Evolutionary conservation across 2,329 filamentous ascomycete genomes (phyloP).

Genomic region (Cytospora schulzeri): DNA sequence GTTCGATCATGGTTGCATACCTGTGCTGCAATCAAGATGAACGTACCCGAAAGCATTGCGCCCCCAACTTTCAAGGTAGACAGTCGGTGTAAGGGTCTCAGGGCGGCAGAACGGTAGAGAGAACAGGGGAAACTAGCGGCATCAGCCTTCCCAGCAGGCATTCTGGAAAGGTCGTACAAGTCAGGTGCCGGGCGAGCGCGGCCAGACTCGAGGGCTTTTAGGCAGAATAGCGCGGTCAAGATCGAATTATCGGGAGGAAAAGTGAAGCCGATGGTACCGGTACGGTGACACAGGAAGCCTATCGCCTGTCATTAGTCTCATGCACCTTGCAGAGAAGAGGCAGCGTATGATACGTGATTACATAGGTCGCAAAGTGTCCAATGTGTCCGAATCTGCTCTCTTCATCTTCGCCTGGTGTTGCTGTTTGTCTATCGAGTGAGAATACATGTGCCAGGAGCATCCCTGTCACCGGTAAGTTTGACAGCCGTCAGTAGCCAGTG

Average conservation of each 20-base stretch:
- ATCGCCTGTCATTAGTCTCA: conserved; percentile 14
- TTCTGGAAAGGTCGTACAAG: conserved; percentile 17
- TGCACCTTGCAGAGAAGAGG: conserved; percentile 6
- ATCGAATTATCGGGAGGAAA: conserved; percentile 7
- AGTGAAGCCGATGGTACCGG: conserved; percentile 9
- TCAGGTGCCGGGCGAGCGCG: conserved; percentile 11
- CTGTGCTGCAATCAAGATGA: background rate
- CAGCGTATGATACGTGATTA: conserved; percentile 19
- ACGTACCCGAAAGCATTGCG: background rate
- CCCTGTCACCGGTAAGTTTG: conserved; percentile 8
- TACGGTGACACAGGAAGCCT: conserved; percentile 20
- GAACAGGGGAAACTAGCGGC: conserved; percentile 6
- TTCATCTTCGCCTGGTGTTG: conserved; percentile 8
- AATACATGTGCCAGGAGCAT: conserved; percentile 5
- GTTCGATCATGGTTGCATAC: background rate
- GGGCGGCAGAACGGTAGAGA: background rate
- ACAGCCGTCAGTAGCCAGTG: conserved; percentile 6
- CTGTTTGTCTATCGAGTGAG: background rate
- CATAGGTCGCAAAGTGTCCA: conserved; percentile 10
- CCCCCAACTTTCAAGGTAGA: background rate
- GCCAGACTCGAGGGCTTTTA: conserved; percentile 22
- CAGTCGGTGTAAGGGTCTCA: conserved; percentile 17
- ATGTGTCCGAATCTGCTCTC: conserved; percentile 1
- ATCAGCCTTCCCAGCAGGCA: conserved; percentile 18
- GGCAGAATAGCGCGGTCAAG: conserved; percentile 13